Base-by-base conservation (phyloP, 805 yeast species). In the Cyberlindnera euphorbiiphila region DNA sequence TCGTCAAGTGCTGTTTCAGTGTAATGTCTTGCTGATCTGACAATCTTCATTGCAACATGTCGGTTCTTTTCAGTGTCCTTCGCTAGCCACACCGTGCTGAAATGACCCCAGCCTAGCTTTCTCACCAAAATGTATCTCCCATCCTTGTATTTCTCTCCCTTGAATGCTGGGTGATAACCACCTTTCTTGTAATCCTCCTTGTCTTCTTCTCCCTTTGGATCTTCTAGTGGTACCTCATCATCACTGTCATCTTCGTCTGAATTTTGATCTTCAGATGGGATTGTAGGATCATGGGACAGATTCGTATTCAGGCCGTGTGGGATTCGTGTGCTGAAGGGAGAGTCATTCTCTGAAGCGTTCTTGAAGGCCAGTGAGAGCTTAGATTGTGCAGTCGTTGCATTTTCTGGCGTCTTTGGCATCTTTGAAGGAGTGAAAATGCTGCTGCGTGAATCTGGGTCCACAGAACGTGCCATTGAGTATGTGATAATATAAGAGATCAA, bases 51-150 rank as follows among this genome's bases (percentile, higher is more conserved):
- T 2, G 98, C 98, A 16, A 93, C 98, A 56, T 85, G 96, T 32
- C 74, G 65, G 42, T 74, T 69, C 38, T 69, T 65, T 34, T 76
- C 76, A n/a, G 51, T 46, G 41, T 76, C 81, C 43, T 65, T 72
- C 5, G 96, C 98, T 20, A 85, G 67, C 97, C 96, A 89, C 16
- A 86, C 97, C 1, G 96, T 93, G 19, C 95, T 82, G 57, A 93
- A 93, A 62, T 93, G 97, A 24, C 99, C 99, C 99, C 99, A 93
- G 1, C 99, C 99, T 4, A 93, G 68, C 57, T 93, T 93, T 43
- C 98, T 75, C 21, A 85, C 89, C 33, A 93, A 62, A 2, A 80
- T 70, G 59, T 93, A 93, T 42, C 85, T 75, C 14, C 78, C 77
- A 39, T 83, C 69, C 51, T 86, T 84, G 61, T 82, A 91, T 16